Conservation (phyloP, 2,329 filamentous ascomycete species). For the Xylaria digitata region DNA sequence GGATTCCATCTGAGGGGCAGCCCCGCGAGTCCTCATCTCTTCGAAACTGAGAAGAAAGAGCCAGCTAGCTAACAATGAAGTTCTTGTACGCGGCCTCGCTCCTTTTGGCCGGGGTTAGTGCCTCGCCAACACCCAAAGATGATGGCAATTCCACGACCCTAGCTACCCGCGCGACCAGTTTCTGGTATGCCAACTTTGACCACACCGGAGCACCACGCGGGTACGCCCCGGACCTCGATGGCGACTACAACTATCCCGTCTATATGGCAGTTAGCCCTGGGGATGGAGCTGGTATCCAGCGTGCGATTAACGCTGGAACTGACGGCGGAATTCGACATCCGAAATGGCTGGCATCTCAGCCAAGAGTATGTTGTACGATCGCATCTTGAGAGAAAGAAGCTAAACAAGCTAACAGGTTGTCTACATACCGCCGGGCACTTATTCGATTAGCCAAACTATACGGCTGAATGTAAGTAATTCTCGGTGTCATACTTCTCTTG, state of each 20-base stretch:
- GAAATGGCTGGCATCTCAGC: constrained; percentile 57
- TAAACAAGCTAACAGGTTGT: constrained; percentile 51
- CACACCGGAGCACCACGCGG: constrained; percentile 53
- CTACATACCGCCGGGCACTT: constrained; percentile 58
- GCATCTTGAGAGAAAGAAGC: constrained; percentile 11
- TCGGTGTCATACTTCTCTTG: neutral
- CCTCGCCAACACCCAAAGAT: constrained; percentile 33
- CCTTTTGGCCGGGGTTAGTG: constrained; percentile 28
- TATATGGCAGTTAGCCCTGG: constrained; percentile 54
- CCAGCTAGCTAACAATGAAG: constrained; percentile 28
- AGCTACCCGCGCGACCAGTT: constrained; percentile 44
- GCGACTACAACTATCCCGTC: constrained; percentile 53
- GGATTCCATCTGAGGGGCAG: neutral
- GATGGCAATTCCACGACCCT: constrained; percentile 30
- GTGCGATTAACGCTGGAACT: constrained; percentile 54
- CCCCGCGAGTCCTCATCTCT: constrained; percentile 5
- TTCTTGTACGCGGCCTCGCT: constrained; percentile 25
- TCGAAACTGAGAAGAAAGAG: constrained; percentile 6
- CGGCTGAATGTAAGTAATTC: constrained; percentile 49
- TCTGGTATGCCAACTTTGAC: constrained; percentile 59
- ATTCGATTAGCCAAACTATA: constrained; percentile 55
- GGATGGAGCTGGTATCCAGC: constrained; percentile 53
- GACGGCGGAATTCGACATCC: constrained; percentile 51
- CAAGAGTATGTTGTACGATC: constrained; percentile 47
- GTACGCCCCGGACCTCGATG: constrained; percentile 56